Percentiles rank a stretch among this genome's conserved stretches.
Evolutionary conservation across 805 yeast genomes (phyloP).

Genomic region (Priceomyces haplophilus): DNA sequence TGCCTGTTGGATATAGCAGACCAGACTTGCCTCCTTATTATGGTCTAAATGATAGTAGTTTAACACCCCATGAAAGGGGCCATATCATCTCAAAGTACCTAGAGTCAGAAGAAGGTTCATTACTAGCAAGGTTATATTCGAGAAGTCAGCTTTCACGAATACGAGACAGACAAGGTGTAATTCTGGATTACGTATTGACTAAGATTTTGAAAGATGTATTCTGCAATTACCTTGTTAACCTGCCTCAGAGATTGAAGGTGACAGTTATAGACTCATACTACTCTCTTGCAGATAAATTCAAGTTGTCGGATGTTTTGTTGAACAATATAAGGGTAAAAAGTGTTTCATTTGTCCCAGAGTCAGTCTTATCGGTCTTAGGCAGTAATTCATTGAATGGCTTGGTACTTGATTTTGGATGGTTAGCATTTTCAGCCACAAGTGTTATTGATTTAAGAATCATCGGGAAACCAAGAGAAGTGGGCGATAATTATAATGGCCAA

Average conservation of each 20-base stretch:
- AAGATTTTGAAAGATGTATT: constrained; percentile 1
- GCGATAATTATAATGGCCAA: constrained; percentile 12
- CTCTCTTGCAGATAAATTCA: constrained; percentile 14
- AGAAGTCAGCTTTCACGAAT: constrained; percentile 7
- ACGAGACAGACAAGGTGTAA: neutral
- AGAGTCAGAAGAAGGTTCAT: neutral
- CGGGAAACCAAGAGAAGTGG: constrained; percentile 1
- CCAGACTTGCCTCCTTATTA: constrained; percentile 16
- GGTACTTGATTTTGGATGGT: constrained; percentile 31
- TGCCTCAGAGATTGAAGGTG: constrained; percentile 19
- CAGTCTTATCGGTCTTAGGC: constrained; percentile 20
- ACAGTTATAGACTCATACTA: constrained; percentile 18
- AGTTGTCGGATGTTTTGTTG: constrained; percentile 19
- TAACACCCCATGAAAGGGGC: constrained; percentile 14
- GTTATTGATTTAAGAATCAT: constrained; percentile 25
- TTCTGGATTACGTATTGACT: constrained; percentile 5
- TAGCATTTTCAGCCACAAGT: constrained; percentile 13
- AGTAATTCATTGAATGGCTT: constrained; percentile 21
- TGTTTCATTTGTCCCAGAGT: constrained; percentile 19
- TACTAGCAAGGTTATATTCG: constrained; percentile 8
- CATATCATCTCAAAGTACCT: constrained; percentile 3
- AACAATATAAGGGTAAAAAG: constrained; percentile 22
- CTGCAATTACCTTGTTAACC: constrained; percentile 9
- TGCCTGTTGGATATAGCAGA: no score
- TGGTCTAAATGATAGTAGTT: constrained; percentile 19